Conservation (phyloP, 805 yeast genomes). For the Yamadazyma endophytica region DNA sequence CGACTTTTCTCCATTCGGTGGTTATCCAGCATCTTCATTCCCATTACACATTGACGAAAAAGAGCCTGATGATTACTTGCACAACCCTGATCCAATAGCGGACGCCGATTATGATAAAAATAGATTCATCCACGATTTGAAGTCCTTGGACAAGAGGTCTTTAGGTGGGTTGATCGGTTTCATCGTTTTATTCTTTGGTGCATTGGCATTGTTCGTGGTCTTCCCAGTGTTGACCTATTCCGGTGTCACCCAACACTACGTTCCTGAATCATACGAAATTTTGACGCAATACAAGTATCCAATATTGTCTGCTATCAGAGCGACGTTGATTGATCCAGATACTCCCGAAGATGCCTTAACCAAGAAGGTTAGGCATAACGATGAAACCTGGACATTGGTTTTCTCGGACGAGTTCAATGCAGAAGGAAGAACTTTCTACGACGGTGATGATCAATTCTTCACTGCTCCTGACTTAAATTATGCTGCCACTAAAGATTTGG, state of each 20-base stretch:
- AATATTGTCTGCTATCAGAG: slow-evolving; percentile 30
- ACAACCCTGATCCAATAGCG: slow-evolving; percentile 92
- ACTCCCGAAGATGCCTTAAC: slow-evolving; percentile 29
- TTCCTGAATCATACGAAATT: slow-evolving; percentile 34
- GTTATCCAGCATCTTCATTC: slow-evolving; percentile 89
- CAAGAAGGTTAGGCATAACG: slow-evolving; percentile 20
- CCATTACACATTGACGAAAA: slow-evolving; percentile 90
- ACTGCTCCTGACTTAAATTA: slow-evolving; percentile 38
- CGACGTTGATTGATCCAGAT: slow-evolving; percentile 36
- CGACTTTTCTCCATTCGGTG: slow-evolving; percentile 90
- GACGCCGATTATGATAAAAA: slow-evolving; percentile 83
- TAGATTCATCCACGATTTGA: slow-evolving; percentile 60
- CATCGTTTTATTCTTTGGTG: slow-evolving; percentile 54
- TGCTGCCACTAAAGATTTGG: slow-evolving; percentile 41
- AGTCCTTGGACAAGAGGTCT: slow-evolving; percentile 61
- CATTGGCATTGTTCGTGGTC: slow-evolving; percentile 64
- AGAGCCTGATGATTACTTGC: slow-evolving; percentile 92
- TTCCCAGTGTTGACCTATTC: slow-evolving; percentile 83
- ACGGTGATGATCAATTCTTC: slow-evolving; percentile 42
- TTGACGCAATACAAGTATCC: slow-evolving; percentile 45
- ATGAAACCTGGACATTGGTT: slow-evolving; percentile 28
- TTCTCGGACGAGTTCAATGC: slow-evolving; percentile 42
- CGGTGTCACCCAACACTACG: slow-evolving; percentile 45
- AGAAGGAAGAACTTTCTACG: slow-evolving; percentile 41
- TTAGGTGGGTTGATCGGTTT: slow-evolving; percentile 61